Evolutionary conservation across 441 rosid genomes (phyloP).

Genomic region (Aquilaria agallochum): DNA sequence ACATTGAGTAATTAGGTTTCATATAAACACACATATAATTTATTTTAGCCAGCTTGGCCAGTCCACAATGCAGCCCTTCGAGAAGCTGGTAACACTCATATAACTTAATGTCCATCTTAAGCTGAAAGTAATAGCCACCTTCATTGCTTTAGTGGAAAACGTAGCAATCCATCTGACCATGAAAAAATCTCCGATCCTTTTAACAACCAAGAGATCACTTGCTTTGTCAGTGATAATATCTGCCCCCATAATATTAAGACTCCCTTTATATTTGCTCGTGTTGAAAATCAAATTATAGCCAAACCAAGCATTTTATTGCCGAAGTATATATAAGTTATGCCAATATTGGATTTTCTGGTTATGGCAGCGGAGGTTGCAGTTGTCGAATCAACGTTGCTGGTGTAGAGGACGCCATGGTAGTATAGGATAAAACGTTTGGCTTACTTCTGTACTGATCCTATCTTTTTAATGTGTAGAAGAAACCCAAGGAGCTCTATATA

Average conservation of each 20-base stretch:
- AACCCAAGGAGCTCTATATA: too few species aligned
- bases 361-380: conserved; percentile 25
- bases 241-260: conserved; percentile 41
- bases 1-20: neutral
- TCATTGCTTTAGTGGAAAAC: conserved; percentile 10
- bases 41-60: neutral
- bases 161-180: conserved; percentile 41
- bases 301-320: conserved; percentile 28
- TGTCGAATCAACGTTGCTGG: conserved; percentile 17
- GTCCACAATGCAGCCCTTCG: neutral
- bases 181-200: conserved; percentile 41
- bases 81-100: conserved; percentile 31
- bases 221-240: conserved; percentile 27
- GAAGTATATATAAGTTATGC: conserved; percentile 27
- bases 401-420: conserved; percentile 36
- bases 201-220: conserved; percentile 31
- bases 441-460: too few species aligned
- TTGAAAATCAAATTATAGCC: conserved; percentile 35
- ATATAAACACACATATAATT: too few species aligned
- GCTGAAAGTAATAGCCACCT: conserved; percentile 27
- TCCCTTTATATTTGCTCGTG: conserved; percentile 28
- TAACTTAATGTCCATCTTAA: conserved; percentile 38
- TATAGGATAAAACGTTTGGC: conserved; percentile 27
- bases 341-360: conserved; percentile 20
- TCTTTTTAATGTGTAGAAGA: too few species aligned